These are phyloP conservation scores for Lodderomyces orthopsilosis DNA, from an alignment of 1,139 yeast species.

Conservation along the genomic window DNA sequence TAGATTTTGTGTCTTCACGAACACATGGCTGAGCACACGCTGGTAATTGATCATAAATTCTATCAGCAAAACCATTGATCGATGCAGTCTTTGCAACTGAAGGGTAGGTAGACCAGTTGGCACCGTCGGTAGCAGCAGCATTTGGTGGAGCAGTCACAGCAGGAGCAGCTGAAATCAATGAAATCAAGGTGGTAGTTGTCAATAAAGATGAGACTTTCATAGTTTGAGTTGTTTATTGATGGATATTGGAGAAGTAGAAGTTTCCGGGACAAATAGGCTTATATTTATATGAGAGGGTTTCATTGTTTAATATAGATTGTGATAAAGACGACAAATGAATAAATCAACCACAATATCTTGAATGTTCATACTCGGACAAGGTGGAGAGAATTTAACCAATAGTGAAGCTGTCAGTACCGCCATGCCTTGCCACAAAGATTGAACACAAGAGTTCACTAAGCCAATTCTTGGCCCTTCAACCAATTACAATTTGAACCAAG, in stretches of 20 bases:
- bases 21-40: constrained; percentile 29
- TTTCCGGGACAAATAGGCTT: background rate
- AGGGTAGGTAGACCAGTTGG: constrained; percentile 31
- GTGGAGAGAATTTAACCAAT: too few species aligned
- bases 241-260: too few species aligned
- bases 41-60: constrained; percentile 25
- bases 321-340: too few species aligned
- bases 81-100: constrained; percentile 37
- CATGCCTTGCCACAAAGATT: too few species aligned
- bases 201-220: constrained; percentile 1
- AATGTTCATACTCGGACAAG: background rate
- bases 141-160: constrained; percentile 10
- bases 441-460: too few species aligned
- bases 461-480: too few species aligned
- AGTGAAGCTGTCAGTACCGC: too few species aligned
- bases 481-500: too few species aligned
- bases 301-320: too few species aligned
- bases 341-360: too few species aligned
- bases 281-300: too few species aligned
- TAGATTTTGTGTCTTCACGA: constrained; percentile 21
- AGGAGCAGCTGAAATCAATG: constrained; percentile 7
- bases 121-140: constrained; percentile 11
- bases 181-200: constrained; percentile 3
- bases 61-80: constrained; percentile 40
- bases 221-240: background rate